These are phyloP conservation scores for Sugiyamaella paludigena DNA, from an alignment of 1,139 yeast species.

Conservation along the genomic window DNA sequence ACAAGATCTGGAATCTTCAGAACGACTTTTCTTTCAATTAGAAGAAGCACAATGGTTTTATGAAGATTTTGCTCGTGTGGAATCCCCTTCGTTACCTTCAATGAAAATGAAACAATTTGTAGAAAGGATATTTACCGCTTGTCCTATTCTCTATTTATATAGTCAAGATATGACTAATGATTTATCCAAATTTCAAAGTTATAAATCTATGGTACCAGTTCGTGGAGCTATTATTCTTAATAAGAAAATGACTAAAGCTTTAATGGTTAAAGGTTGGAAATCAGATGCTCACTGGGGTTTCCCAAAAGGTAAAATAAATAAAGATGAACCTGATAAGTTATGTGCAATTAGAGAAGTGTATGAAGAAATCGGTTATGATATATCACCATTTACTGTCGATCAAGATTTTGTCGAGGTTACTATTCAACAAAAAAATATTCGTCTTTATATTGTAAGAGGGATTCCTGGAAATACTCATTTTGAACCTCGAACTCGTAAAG, in stretches of 20 bases:
- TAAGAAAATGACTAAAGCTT: slow-evolving; percentile 61
- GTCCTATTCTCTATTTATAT: slow-evolving; percentile 59
- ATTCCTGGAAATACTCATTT: slow-evolving; percentile 76
- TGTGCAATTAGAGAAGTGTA: slow-evolving; percentile 93
- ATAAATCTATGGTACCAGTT: slow-evolving; percentile 90
- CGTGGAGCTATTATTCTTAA: slow-evolving; percentile 92
- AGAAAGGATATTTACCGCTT: slow-evolving; percentile 63
- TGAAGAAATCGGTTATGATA: slow-evolving; percentile 95
- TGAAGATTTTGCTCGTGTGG: slow-evolving; percentile 73
- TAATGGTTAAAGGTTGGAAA: slow-evolving; percentile 84
- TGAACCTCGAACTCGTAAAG: slow-evolving; percentile 81
- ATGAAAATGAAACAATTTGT: slow-evolving; percentile 82
- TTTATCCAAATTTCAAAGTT: slow-evolving; percentile 58
- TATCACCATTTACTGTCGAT: slow-evolving; percentile 61
- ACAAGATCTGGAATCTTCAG: slow-evolving; percentile 83
- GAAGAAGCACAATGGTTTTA: slow-evolving; percentile 99
- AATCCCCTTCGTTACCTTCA: slow-evolving; percentile 74
- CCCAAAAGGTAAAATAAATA: slow-evolving; percentile 95
- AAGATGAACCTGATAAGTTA: slow-evolving; percentile 83
- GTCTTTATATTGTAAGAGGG: slow-evolving; percentile 72
- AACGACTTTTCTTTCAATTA: slow-evolving; percentile 86
- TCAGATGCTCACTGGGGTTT: slow-evolving; percentile 85
- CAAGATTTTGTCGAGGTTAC: slow-evolving; percentile 79
- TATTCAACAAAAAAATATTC: slow-evolving; percentile 78
- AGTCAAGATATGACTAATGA: slow-evolving; percentile 31